Evolutionary conservation across 352 stramenopile species (phyloP).

Genomic region (Phytophthora chlamydospora): DNA sequence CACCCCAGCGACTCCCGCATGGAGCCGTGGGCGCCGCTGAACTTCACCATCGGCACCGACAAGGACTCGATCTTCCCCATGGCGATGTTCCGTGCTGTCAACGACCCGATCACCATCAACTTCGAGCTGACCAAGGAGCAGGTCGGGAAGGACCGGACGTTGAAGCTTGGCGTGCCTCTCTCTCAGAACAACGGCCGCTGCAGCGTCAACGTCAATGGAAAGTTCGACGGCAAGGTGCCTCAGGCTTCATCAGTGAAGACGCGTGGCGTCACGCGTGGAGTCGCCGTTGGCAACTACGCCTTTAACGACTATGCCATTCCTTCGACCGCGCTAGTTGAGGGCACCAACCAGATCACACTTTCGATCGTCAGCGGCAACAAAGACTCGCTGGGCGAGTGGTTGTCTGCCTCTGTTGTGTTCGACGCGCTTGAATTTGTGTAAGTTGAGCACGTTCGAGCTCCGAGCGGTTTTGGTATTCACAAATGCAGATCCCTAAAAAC

Average conservation of each 20-base stretch:
- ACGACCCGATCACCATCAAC: conserved; percentile 50
- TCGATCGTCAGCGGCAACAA: conserved; percentile 52
- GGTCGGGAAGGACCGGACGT: conserved; percentile 29
- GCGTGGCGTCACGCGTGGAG: conserved; percentile 52
- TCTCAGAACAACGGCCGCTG: conserved; percentile 49
- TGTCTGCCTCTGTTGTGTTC: conserved; percentile 56
- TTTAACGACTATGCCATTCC: conserved; percentile 58
- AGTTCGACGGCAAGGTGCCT: conserved; percentile 41
- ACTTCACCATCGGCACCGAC: conserved; percentile 41
- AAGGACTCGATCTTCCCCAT: conserved; percentile 45
- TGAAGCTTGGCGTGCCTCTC: conserved; percentile 53
- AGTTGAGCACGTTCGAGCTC: not conserved
- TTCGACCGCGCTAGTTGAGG: conserved; percentile 36
- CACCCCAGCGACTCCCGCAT: conserved; percentile 61
- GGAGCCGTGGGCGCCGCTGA: conserved; percentile 30
- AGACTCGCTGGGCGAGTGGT: conserved; percentile 43
- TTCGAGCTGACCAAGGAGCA: conserved; percentile 46
- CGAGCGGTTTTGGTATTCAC: not conserved
- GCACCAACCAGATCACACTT: conserved; percentile 42
- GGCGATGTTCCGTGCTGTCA: conserved; percentile 55
- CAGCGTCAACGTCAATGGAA: conserved; percentile 47
- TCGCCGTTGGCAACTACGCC: conserved; percentile 54
- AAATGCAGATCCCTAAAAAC: not conserved
- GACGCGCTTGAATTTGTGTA: conserved; percentile 55
- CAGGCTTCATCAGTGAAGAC: conserved; percentile 46